Evolutionary conservation across 805 yeast species (phyloP), one percentile per base, ranked within the genome.

Genomic region (Cyberlindnera mycetangii): DNA sequence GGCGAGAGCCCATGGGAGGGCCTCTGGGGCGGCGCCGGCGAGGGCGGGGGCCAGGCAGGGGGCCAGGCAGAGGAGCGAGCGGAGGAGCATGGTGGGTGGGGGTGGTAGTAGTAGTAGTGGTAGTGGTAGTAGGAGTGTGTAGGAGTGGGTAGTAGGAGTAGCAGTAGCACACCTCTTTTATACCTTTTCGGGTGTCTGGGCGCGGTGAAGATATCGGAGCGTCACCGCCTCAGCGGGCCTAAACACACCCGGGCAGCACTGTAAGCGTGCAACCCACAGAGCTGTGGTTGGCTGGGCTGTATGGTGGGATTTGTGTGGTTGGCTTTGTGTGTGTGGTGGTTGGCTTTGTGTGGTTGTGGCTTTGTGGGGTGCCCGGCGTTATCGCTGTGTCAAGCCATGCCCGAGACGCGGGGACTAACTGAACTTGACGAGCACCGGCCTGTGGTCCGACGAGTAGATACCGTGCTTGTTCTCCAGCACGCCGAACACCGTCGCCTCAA

Each of bases 381-480:
- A 30, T 30, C 32, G 32, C 32, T 30, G 11, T 28, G 25, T 22
- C 25, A 22, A 7, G 10, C 25, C 10, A 22, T n/a, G n/a, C n/a
- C n/a, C n/a, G n/a, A n/a, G n/a, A n/a, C n/a, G n/a, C n/a, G n/a
- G n/a, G n/a, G n/a, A n/a, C n/a, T n/a, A n/a, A n/a, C n/a, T 27
- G 3, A 53, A 37, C 40, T 70, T 74, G 12, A 63, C 60, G 9
- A 64, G 51, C 4, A 75, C 61, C 0, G 79, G 78, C 40, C 79
- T 59, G 48, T 75, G 79, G 54, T 75, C 81, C 38, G 77, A 72
- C 0, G 49, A 41, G 35, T 37, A 44, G 30, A 39, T 32, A 24
- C 20, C 14, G 36, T 17, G 39, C 10, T 39, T 25, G 44, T 37
- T 46, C 45, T 65, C 65, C 48, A 73, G 56, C 14, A 74, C 70